Base-by-base conservation (phyloP, 75 land plant species). In the Gnetum montanum region DNA sequence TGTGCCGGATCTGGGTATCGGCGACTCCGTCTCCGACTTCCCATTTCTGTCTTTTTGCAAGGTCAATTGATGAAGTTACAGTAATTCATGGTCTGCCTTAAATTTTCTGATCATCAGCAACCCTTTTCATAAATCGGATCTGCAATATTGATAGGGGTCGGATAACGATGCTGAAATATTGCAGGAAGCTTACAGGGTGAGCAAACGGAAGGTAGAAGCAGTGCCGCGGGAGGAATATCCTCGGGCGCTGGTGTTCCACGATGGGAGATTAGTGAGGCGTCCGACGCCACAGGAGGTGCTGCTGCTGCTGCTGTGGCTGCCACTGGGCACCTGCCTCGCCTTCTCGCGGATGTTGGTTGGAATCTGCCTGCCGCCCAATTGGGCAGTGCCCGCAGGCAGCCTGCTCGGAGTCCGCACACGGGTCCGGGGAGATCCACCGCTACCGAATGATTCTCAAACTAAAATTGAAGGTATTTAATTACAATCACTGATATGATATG, bases 211-310 rank as follows among this genome's bases (percentile, higher is more conserved):
- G 13, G 46, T 46, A 28, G 37, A 51, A 7, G 60, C 56, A 0
- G 77, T 88, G 1, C 77, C 90, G 15, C 74, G 70, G 35, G 49
- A 64, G 1, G 52, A 63, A 23, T 85, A 81, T 54, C 67, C 73
- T 1, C 78, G 78, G 47, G 86, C 94, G 4, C 22, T 87, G 16
- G 60, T 88, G 53, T 88, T 88, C 64, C 93, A 88, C 45, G 93
- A 88, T 34, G 82, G 93, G 0, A 60, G 93, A 37, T 50, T 88
- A 47, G 84, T 76, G 11, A 28, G 50, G 4, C 70, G 74, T 31
- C 88, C 93, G 15, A 80, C 88, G 8, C 81, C 76, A 10, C 22
- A 58, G 15, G 61, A 54, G 33, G 34, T 74, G 1, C 40, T 84
- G n/a, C 28, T 69, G 13, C 38, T 82, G 26, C 63, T 88, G 49